Evolutionary conservation across 1,284 basidiomycete species (phyloP), one percentile per base, ranked within the genome.

Genomic region (Bjerkandera adusta): DNA sequence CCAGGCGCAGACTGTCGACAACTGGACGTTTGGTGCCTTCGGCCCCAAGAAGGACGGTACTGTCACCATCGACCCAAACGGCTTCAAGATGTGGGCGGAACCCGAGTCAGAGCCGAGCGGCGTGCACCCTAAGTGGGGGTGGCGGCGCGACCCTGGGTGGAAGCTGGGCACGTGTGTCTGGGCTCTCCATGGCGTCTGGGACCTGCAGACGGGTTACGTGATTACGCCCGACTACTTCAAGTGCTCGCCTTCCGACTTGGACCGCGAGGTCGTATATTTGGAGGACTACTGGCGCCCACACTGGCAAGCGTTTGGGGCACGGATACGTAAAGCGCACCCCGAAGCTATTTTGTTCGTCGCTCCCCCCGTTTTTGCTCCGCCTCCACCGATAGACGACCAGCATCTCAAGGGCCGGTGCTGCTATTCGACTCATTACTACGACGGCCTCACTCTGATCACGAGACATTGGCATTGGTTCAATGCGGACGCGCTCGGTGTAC

Each of bases 381-480:
- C 93, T 0, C 86, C 87, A 0, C 70, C 74, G 3, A 69, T 92
- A 3, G 72, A 78, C 2, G 77, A 81, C 45, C 74, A 75, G 2
- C 68, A 82, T 36, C 71, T 95, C 12, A 69, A 73, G 35, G 84
- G 85, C 0, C 81, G 96, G 1, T 85, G 80, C 7, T 90, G 81
- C 44, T 86, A 89, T 51, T 87, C 91, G 0, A 77, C 84, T 0
- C 96, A 99, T 67, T 99, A 93, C 65, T 99, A 98, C 64, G 96
- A 99, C 60, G 96, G 96, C 1, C 73, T 97, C 36, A 90, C 88
- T 5, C 75, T 90, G 15, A 70, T 91, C 24, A 90, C 89, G 27
- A 75, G 88, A 25, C 90, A 94, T 57, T 96, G 92, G 94, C 89
- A 94, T 62, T 93, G 89, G 91, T 92, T 96, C 76, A 98, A 98